These are phyloP conservation scores for Diaporthe sp. DNA, from an alignment of 2,329 filamentous ascomycete genomes.

Conservation along the genomic window DNA sequence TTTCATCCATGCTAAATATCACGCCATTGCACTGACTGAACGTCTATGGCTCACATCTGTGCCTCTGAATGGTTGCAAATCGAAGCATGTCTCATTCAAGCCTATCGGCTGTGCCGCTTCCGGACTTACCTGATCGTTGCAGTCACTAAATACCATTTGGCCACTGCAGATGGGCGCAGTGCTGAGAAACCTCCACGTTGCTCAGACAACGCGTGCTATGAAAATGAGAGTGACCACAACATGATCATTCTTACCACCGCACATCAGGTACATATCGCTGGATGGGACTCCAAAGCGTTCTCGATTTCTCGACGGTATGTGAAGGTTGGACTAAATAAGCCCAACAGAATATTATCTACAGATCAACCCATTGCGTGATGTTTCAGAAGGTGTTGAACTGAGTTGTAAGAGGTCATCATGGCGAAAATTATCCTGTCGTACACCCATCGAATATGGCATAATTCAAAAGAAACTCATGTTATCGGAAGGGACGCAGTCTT, in stretches of 20 bases:
- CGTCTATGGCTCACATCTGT: not conserved
- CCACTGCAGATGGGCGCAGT: not conserved
- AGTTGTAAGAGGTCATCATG: not conserved
- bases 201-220: not conserved
- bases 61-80: not conserved
- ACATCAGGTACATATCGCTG: not conserved
- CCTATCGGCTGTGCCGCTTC: slow-evolving; percentile 6
- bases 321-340: not conserved
- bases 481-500: not conserved
- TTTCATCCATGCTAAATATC: slow-evolving; percentile 4
- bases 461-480: not conserved
- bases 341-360: not conserved
- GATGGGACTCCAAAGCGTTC: not conserved
- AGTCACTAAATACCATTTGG: not conserved
- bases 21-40: slow-evolving; percentile 18
- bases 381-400: not conserved
- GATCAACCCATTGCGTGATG: not conserved
- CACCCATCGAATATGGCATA: not conserved
- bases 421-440: not conserved
- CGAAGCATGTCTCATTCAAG: not conserved
- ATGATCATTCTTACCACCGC: too few relatives aligned
- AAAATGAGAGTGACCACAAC: not conserved
- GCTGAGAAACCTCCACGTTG: not conserved
- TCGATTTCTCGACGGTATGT: not conserved
- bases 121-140: not conserved